phyloP scores from a whole-genome alignment of 192 early-diverging fungal genomes.

The Chytriomyces hyalinus region DNA sequence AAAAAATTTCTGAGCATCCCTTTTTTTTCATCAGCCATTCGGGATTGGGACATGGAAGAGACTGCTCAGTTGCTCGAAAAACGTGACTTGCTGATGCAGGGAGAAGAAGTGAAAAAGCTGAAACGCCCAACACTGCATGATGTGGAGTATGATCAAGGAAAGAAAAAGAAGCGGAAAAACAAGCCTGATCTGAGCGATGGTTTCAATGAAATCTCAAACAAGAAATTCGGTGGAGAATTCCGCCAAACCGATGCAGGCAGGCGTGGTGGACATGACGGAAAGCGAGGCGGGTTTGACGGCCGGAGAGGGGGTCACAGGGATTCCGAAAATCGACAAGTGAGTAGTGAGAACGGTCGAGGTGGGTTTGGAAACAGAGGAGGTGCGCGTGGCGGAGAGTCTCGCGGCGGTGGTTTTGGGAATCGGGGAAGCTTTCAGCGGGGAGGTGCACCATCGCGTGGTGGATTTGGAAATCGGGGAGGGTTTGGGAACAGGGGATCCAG shows the following conservation, averaged over 20 bases:
- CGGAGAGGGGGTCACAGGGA: neutral
- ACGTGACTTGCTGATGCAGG: conserved; percentile 23
- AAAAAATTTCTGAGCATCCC: neutral
- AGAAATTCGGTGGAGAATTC: neutral
- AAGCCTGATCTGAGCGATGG: neutral
- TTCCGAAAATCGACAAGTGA: neutral
- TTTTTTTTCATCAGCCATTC: conserved; percentile 12
- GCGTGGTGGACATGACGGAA: neutral
- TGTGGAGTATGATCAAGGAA: conserved; percentile 37
- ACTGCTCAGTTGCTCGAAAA: conserved; percentile 9
- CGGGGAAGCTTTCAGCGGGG: neutral
- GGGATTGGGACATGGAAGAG: conserved; percentile 23
- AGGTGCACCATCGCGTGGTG: conserved; percentile 1
- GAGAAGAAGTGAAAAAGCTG: neutral
- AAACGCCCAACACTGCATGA: conserved; percentile 29
- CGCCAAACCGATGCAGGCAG: neutral
- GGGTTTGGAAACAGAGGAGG: conserved; percentile 21
- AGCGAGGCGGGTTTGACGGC: neutral
- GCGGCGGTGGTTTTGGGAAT: neutral
- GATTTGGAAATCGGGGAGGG: conserved; percentile 4
- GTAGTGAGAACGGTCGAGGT: conserved; percentile 4
- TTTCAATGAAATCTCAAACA: neutral
- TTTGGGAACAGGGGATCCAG: neutral
- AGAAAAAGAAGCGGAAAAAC: conserved; percentile 34
- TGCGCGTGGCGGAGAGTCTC: neutral